Evolutionary conservation across 2,329 filamentous ascomycete genomes (phyloP), one percentile per base, ranked within the genome.

Genomic region (Lachnellula suecica): DNA sequence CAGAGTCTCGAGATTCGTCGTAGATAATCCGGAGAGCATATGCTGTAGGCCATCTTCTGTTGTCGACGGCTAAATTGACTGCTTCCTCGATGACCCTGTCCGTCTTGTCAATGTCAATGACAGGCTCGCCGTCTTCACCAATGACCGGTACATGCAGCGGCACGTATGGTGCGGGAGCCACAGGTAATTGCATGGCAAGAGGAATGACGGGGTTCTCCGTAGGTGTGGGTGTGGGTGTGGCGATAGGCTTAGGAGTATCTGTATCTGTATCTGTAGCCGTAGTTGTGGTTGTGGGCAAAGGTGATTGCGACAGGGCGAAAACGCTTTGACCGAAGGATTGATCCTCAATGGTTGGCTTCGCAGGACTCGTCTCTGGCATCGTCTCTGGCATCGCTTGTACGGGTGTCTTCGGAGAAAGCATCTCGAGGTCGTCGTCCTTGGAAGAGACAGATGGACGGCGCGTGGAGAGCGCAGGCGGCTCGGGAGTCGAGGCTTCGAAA

Each of bases 1-100:
- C 74, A 35, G 13, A 15, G 40, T 70, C 66, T 41, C 73, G 72
- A 54, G 78, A 75, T 63, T 85, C 80, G 58, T 85, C 81, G 66
- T 83, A 85, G 54, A 85, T 72, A 13, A 74, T 77, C 48, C 81
- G 75, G 53, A 86, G 71, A 38, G 83, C 82, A 72, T 77, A 85
- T 2, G 83, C 83, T 8, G 82, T 85, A 49, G 81, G 79, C 64
- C 82, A 85, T 53, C 80, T 79, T 56, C 74, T 73, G 62, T 79
- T 75, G 53, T 74, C 70, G 44, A 86, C 67, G 4, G 82, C 82
- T 62, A 83, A 75, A 9, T 82, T 76, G 25, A 85, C 79, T n/a
- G 81, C 81, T 27, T 69, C 63, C 64, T 83, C 78, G 35, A 86
- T 72, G 24, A 83, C 76, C 62, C 71, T 76, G 60, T 79, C 79